Conservation (phyloP, 2,329 filamentous ascomycete genomes). For the Metarhizium sp. region DNA sequence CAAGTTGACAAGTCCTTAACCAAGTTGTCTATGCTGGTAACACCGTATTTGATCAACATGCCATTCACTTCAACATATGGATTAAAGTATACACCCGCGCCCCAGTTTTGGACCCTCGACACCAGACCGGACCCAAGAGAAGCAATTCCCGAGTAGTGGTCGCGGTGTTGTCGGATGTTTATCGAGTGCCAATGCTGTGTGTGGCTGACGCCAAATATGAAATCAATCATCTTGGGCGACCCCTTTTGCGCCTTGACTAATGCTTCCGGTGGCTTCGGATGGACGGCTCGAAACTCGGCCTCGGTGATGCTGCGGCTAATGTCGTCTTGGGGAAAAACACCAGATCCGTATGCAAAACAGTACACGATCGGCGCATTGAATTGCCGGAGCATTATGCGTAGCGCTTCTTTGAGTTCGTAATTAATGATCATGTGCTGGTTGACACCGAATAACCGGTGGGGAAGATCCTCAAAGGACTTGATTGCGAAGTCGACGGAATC, state of each 20-base stretch:
- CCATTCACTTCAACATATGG: constrained; percentile 92
- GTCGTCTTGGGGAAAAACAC: constrained; percentile 76
- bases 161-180: constrained; percentile 77
- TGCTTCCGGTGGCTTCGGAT: constrained; percentile 72
- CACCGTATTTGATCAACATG: constrained; percentile 94
- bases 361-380: constrained; percentile 92
- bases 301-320: constrained; percentile 45
- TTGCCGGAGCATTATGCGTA: constrained; percentile 81
- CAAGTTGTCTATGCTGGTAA: constrained; percentile 87
- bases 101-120: constrained; percentile 80
- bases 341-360: constrained; percentile 94
- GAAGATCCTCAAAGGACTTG: constrained; percentile 34
- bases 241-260: constrained; percentile 80
- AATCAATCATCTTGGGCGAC: constrained; percentile 93
- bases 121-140: constrained; percentile 78
- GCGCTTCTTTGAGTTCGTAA: constrained; percentile 83
- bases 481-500: constrained; percentile 31
- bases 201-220: constrained; percentile 92
- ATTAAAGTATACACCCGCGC: constrained; percentile 96
- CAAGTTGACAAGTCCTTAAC: constrained; percentile 80
- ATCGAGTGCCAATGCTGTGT: constrained; percentile 95
- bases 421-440: constrained; percentile 97
- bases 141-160: constrained; percentile 85
- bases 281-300: constrained; percentile 53
- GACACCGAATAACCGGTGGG: constrained; percentile 62